A percentile compares a stretch with the other conserved stretches of the same genome.
phyloP scores from a whole-genome alignment of 1,284 basidiomycete genomes.

The Tilletia caries region DNA sequence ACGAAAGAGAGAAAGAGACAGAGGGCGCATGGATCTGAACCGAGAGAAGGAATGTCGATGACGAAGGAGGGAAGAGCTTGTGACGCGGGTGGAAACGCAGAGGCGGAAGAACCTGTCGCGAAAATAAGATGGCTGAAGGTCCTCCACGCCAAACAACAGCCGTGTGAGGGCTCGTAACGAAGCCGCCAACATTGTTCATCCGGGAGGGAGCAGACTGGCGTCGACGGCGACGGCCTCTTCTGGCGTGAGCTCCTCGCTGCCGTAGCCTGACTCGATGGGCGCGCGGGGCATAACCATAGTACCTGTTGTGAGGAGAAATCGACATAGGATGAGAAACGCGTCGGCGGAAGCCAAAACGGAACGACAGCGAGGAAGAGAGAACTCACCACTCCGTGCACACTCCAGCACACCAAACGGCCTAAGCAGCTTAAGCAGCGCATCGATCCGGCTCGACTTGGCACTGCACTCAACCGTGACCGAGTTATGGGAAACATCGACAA shows the following conservation, averaged over 20 bases:
- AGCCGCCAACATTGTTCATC: too few species aligned
- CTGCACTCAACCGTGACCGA: conserved; percentile 91
- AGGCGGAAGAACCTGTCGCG: too few species aligned
- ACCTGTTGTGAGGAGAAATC: conserved; percentile 13
- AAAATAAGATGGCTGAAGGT: too few species aligned
- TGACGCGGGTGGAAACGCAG: too few species aligned
- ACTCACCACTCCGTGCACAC: conserved; percentile 63
- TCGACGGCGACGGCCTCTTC: conserved; percentile 45
- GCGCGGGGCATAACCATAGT: conserved; percentile 50
- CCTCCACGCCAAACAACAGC: too few species aligned
- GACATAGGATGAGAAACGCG: too few species aligned
- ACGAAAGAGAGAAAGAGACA: not conserved
- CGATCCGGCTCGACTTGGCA: conserved; percentile 84
- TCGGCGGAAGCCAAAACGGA: too few species aligned
- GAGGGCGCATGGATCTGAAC: too few species aligned
- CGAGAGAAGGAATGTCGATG: not conserved
- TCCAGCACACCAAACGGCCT: conserved; percentile 94
- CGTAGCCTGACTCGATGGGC: conserved; percentile 2
- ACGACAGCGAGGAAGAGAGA: not conserved
- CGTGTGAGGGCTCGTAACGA: too few species aligned
- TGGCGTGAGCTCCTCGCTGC: conserved; percentile 21
- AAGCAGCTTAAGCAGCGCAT: conserved; percentile 86
- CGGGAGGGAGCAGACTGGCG: conserved; percentile 48
- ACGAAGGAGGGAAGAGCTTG: not conserved
- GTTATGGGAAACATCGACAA: conserved; percentile 92